A percentile compares a stretch with the other conserved stretches of the same genome.
These are phyloP conservation scores for Colletotrichum incanum DNA, from an alignment of 2,329 filamentous ascomycete species.

Conservation along the genomic window DNA sequence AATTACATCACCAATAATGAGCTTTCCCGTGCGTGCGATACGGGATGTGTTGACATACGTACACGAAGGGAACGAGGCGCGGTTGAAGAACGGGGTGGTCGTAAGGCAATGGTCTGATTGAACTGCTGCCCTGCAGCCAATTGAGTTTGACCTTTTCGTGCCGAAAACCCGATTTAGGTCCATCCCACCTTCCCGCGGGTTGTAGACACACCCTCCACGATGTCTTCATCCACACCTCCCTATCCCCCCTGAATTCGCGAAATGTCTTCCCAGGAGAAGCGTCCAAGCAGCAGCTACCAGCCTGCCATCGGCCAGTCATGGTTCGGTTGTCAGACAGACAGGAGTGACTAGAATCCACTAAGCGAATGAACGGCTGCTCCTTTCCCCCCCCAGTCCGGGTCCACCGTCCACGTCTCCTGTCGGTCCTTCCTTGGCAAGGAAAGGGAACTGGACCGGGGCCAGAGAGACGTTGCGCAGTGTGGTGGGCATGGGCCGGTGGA, in stretches of 20 bases:
- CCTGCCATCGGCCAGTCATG: conserved; percentile 23
- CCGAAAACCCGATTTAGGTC: conserved; percentile 22
- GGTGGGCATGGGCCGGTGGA: conserved; percentile 9
- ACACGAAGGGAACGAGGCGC: too few species aligned
- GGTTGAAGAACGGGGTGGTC: conserved; percentile 11
- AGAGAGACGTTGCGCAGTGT: neutral
- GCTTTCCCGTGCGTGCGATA: conserved; percentile 11
- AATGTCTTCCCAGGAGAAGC: conserved; percentile 14
- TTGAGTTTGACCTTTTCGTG: conserved; percentile 1
- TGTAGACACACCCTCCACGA: conserved; percentile 27
- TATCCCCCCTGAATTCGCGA: conserved; percentile 25
- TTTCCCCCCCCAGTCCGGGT: neutral
- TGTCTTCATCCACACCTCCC: conserved; percentile 19
- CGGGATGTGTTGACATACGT: neutral
- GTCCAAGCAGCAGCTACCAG: conserved; percentile 21
- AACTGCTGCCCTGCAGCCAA: conserved; percentile 7
- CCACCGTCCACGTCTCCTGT: conserved; percentile 41
- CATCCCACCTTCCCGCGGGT: conserved; percentile 23
- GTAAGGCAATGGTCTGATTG: neutral
- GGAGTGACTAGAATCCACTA: conserved; percentile 16
- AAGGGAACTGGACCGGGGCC: conserved; percentile 31
- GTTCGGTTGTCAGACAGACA: conserved; percentile 32
- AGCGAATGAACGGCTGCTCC: conserved; percentile 22
- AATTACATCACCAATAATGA: conserved; percentile 40
- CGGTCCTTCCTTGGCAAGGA: conserved; percentile 42